A percentile compares a stretch with the other conserved stretches of the same genome.
Evolutionary conservation across 2,329 filamentous ascomycete species (phyloP).

Genomic region (Setomelanomma holmii): DNA sequence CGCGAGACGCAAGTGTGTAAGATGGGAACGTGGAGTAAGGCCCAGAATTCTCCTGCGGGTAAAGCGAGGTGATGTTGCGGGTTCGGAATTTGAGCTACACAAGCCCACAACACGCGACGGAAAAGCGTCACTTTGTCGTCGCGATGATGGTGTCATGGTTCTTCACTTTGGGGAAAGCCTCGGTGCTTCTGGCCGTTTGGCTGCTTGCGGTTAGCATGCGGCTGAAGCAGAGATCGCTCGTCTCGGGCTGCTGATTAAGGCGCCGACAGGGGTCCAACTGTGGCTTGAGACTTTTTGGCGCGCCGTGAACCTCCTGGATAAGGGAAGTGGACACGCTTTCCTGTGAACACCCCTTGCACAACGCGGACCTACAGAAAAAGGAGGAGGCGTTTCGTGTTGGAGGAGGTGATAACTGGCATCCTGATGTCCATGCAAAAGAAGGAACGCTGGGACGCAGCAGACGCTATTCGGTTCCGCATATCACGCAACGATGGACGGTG

Average conservation of each 20-base stretch:
- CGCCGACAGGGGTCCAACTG: conserved; percentile 3
- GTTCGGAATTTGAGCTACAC: background rate
- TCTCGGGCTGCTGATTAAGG: conserved; percentile 20
- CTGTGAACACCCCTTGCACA: conserved; percentile 25
- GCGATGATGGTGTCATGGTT: conserved; percentile 42
- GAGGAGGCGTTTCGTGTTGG: conserved; percentile 7
- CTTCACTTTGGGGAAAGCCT: conserved; percentile 27
- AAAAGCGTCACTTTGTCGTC: conserved; percentile 21
- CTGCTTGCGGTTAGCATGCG: conserved; percentile 15
- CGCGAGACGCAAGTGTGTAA: background rate
- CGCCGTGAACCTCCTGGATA: conserved; percentile 21
- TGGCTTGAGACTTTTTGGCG: conserved; percentile 17
- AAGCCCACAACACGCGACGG: conserved; percentile 13
- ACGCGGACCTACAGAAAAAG: background rate
- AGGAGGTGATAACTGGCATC: conserved; percentile 7
- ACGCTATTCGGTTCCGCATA: conserved; percentile 23
- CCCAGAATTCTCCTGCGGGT: background rate
- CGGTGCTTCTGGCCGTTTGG: conserved; percentile 2
- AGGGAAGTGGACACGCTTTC: conserved; percentile 43
- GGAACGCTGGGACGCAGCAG: conserved; percentile 30
- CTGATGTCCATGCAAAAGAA: conserved; percentile 26
- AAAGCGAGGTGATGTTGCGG: background rate
- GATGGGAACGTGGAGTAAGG: background rate
- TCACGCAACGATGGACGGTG: conserved; percentile 68
- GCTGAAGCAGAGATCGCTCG: conserved; percentile 16